Evolutionary conservation across 352 stramenopile genomes (phyloP), one percentile per base, ranked within the genome.

Genomic region (Phytopythium mirpurense): DNA sequence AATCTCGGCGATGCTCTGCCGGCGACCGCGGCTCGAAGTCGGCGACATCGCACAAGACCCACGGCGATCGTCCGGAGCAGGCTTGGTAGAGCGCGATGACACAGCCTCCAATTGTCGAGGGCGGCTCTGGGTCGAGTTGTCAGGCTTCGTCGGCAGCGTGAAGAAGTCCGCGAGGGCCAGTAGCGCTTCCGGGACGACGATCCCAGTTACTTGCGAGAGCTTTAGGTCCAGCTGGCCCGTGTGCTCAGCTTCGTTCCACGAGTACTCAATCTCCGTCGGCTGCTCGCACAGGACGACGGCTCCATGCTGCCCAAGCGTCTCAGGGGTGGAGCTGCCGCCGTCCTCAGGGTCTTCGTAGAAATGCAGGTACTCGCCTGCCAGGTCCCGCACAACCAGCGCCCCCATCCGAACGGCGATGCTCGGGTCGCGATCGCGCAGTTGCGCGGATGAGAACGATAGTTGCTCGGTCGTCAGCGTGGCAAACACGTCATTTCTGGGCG

Each of bases 91-190:
- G 16, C 43, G 45, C 12, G 14, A 15, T 7, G 23, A 14, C 34
- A 15, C 21, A n/a, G 18, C 1, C 18, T 29, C 41, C 41, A 47
- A 34, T 23, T 2, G 26, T 18, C 15, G 38, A n/a, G 19, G 36
- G 29, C 12, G 21, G 36, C 24, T 12, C n/a, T 18, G 31, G 38
- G 21, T 35, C 15, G 15, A 16, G 7, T 12, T 16, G 52, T 51
- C 26, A 11, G 57, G 41, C 15, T 59, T 65, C 2, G 60, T 60
- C 37, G 75, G 72, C 2, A 90, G 26, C 8, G 60, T 45, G 40
- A 93, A 87, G 43, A 90, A 93, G 15, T 70, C 65, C 6, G 68
- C 32, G 15, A 90, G 54, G 24, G 53, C 37, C 14, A 85, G 43
- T 9, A 90, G 23, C 0, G 66, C 46, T 16, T 89, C 65, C 2